Percentiles rank a stretch among this genome's conserved stretches.
phyloP scores from a whole-genome alignment of 768 basidiomycete genomes.

The Phylloporus rhodoxanthus region DNA sequence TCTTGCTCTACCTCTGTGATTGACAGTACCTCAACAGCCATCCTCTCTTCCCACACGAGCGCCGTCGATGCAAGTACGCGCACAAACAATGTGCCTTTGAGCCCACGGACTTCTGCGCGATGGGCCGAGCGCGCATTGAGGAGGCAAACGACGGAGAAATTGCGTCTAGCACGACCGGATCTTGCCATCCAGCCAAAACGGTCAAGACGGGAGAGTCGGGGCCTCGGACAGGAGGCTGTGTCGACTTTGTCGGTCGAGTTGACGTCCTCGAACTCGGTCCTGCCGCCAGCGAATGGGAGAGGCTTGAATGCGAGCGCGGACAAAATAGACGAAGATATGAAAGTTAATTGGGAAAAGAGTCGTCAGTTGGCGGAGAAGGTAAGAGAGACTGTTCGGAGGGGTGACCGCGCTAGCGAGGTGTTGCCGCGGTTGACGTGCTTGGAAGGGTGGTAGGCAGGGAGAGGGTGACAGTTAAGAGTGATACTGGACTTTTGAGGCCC shows the following conservation, averaged over 20 bases:
- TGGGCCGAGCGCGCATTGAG: constrained; percentile 18
- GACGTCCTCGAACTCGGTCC: not conserved
- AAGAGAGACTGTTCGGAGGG: constrained; percentile 16
- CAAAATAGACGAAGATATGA: constrained; percentile 6
- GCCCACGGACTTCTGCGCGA: constrained; percentile 18
- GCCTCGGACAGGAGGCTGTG: not conserved
- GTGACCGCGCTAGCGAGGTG: constrained; percentile 17
- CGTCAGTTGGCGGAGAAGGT: constrained; percentile 19
- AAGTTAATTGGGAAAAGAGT: constrained; percentile 27
- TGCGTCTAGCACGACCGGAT: constrained; percentile 42
- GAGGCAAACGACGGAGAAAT: constrained; percentile 32
- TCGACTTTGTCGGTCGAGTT: not conserved
- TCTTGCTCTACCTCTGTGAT: constrained; percentile 6
- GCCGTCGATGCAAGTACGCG: not conserved
- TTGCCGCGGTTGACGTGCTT: constrained; percentile 26
- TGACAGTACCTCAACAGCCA: not conserved
- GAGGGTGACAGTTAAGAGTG: not conserved
- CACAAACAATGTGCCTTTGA: not conserved
- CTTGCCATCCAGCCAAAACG: constrained; percentile 30
- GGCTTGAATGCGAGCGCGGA: too few relatives aligned
- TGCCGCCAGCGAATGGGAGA: not conserved
- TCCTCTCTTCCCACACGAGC: not conserved
- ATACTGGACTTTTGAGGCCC: too few relatives aligned
- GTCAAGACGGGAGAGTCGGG: constrained; percentile 17
- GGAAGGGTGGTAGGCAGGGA: constrained; percentile 11